These are phyloP conservation scores for Talinum fruticosum DNA, from an alignment of 148 eudicot species.

Conservation along the genomic window DNA sequence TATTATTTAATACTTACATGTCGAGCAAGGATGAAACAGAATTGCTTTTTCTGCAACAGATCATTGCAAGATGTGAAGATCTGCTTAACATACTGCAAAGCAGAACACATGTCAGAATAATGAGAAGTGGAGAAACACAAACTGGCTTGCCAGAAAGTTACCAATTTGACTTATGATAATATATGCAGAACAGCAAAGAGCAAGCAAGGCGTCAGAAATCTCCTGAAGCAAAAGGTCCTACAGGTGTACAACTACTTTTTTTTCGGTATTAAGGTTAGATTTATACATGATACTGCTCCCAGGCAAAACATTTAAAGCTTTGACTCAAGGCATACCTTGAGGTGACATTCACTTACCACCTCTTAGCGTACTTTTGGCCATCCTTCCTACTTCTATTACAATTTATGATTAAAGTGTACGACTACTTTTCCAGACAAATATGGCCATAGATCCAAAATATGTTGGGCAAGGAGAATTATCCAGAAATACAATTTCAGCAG, in stretches of 20 bases:
- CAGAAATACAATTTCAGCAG: neutral
- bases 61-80: slow-evolving; percentile 70
- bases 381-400: too few relatives aligned
- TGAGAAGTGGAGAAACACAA: neutral
- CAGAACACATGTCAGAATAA: slow-evolving; percentile 2
- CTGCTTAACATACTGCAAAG: slow-evolving; percentile 75
- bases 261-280: too few relatives aligned
- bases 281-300: too few relatives aligned
- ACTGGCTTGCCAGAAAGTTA: neutral
- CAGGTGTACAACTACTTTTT: neutral
- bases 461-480: neutral
- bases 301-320: too few relatives aligned
- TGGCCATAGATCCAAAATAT: neutral
- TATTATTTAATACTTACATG: slow-evolving; percentile 57
- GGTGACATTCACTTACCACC: too few relatives aligned
- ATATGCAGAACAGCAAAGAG: too few relatives aligned
- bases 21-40: slow-evolving; percentile 85
- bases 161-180: neutral
- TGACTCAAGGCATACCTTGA: too few relatives aligned
- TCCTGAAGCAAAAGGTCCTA: neutral
- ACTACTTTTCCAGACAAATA: neutral
- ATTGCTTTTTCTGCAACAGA: slow-evolving; percentile 63
- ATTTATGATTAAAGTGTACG: too few relatives aligned
- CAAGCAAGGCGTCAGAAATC: neutral
- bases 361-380: too few relatives aligned